phyloP scores from a whole-genome alignment of 2,329 filamentous ascomycete genomes.

The Epicoccum nigrum region DNA sequence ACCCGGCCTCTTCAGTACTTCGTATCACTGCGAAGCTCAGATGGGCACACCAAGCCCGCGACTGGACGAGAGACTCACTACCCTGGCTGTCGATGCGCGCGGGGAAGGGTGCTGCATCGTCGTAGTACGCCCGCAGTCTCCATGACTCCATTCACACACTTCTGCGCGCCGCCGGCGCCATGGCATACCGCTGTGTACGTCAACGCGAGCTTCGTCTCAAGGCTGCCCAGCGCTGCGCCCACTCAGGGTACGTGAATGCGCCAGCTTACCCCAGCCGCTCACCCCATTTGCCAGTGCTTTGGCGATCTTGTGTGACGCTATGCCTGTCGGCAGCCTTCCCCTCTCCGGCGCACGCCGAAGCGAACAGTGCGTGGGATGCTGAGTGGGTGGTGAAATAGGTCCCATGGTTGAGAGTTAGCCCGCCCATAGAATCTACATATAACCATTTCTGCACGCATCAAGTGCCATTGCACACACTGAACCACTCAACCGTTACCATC shows the following conservation, averaged over 20 bases:
- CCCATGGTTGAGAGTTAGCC: conserved; percentile 1
- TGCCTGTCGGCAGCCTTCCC: conserved; percentile 10
- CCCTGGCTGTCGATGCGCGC: not conserved
- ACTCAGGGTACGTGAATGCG: conserved; percentile 17
- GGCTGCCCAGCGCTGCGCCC: conserved; percentile 20
- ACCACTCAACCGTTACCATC: not conserved
- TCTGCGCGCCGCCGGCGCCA: conserved; percentile 5
- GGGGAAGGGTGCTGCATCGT: not conserved
- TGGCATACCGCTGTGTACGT: conserved; percentile 1
- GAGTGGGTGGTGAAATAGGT: not conserved
- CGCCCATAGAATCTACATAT: not conserved
- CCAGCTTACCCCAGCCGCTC: conserved; percentile 22
- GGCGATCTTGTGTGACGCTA: conserved; percentile 17
- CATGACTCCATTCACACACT: not conserved
- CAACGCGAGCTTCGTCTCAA: conserved; percentile 1
- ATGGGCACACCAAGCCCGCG: not conserved
- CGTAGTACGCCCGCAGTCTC: conserved; percentile 4
- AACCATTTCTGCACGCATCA: not conserved
- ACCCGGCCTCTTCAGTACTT: conserved; percentile 1
- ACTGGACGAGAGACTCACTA: conserved; percentile 10
- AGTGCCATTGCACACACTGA: not conserved
- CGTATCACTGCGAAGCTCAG: conserved; percentile 6
- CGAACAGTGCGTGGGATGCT: conserved; percentile 11
- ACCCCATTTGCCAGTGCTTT: conserved; percentile 22
- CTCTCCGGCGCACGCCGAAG: conserved; percentile 16